Conservation (phyloP, 768 basidiomycete genomes). For the Kwoniella heveanensis region DNA sequence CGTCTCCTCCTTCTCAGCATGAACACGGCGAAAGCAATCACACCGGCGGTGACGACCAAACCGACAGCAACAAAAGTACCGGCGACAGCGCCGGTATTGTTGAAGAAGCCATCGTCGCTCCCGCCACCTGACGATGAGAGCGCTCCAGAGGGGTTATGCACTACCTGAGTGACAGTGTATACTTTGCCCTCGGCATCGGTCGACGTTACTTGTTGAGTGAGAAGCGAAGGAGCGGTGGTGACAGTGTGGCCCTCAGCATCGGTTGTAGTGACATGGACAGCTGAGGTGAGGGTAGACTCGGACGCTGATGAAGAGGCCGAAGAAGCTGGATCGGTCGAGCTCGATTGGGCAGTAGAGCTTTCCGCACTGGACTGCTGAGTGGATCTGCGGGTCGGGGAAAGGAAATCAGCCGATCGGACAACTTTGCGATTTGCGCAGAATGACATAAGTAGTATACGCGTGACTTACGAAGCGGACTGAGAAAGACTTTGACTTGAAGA, state of each 20-base stretch:
- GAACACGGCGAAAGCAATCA: slow-evolving; percentile 60
- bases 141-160: slow-evolving; percentile 47
- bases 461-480: slow-evolving; percentile 9
- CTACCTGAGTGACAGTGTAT: slow-evolving; percentile 53
- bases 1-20: slow-evolving; percentile 53
- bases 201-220: slow-evolving; percentile 43
- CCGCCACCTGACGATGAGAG: slow-evolving; percentile 20
- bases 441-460: too few species aligned
- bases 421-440: too few species aligned
- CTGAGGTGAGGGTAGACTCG: slow-evolving; percentile 37
- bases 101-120: slow-evolving; percentile 64
- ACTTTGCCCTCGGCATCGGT: slow-evolving; percentile 51
- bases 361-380: neutral
- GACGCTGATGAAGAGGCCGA: slow-evolving; percentile 14
- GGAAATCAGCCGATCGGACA: neutral
- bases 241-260: slow-evolving; percentile 37
- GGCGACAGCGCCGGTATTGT: slow-evolving; percentile 69
- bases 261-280: slow-evolving; percentile 48
- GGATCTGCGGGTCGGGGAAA: neutral
- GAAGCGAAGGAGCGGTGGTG: slow-evolving; percentile 47
- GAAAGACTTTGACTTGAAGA: slow-evolving; percentile 17
- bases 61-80: slow-evolving; percentile 77
- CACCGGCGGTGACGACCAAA: slow-evolving; percentile 63
- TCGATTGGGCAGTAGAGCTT: slow-evolving; percentile 8
- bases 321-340: slow-evolving; percentile 5